phyloP scores from a whole-genome alignment of 1,139 yeast genomes.

The Saccharomyces hybrid region DNA sequence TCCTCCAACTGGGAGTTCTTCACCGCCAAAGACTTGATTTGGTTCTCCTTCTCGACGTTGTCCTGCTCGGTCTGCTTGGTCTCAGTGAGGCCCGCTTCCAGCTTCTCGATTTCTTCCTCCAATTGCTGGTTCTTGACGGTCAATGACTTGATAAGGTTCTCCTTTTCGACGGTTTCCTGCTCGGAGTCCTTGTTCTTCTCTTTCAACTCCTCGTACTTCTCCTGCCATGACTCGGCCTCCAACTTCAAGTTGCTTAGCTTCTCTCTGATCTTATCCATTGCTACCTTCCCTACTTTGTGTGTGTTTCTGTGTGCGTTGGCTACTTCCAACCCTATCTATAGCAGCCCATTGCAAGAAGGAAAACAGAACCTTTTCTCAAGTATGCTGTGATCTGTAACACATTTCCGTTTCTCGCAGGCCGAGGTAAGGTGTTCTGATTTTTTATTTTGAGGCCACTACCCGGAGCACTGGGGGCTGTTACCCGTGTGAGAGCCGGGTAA shows the following conservation, averaged over 20 bases:
- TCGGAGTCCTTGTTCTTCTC: constrained; percentile 82
- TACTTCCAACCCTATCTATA: too few species aligned
- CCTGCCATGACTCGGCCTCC: constrained; percentile 97
- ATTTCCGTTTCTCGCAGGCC: background rate
- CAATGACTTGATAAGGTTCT: constrained; percentile 88
- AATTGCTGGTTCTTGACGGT: constrained; percentile 86
- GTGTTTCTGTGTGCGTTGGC: background rate
- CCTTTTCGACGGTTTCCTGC: constrained; percentile 86
- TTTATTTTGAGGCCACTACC: background rate
- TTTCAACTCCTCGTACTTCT: constrained; percentile 82
- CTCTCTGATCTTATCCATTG: constrained; percentile 33
- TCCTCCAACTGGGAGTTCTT: constrained; percentile 87
- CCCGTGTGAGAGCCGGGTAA: background rate
- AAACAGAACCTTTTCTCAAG: background rate
- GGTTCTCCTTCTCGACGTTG: constrained; percentile 85
- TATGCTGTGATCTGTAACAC: background rate
- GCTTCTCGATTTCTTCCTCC: constrained; percentile 85
- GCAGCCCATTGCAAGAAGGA: background rate
- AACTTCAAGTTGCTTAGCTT: constrained; percentile 85
- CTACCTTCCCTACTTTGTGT: background rate
- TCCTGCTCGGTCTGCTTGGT: constrained; percentile 42
- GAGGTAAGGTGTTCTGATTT: background rate
- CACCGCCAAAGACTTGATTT: constrained; percentile 85
- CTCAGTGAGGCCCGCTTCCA: constrained; percentile 72
- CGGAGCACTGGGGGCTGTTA: background rate